Evolutionary conservation across 2,329 filamentous ascomycete species (phyloP), one percentile per base, ranked within the genome.

Genomic region (Ophioceras dolichostomum): DNA sequence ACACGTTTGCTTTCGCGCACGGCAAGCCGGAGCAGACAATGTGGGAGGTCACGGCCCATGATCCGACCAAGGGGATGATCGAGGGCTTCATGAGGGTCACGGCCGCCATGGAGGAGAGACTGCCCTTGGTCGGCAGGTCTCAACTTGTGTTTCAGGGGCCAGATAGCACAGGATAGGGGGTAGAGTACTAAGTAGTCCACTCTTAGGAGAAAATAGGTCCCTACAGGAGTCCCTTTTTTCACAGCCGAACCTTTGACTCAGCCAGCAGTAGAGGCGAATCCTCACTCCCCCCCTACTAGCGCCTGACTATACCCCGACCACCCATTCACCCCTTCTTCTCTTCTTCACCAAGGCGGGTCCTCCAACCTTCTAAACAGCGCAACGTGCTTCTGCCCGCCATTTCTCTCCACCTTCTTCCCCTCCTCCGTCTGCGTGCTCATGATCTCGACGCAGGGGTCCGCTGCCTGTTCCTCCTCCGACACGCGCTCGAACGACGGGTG

Each of bases 321-420:
- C n/a, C n/a, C n/a, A n/a, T n/a, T n/a, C n/a, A n/a, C 16, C 16
- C 30, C 30, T 4, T 4, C 14, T 18, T 18, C 34, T 13, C 24
- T 18, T 20, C 16, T 10, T 36, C 26, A 37, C 86, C 86, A 94
- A 14, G 73, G 68, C 7, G 86, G 87, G 62, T 94, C 81, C 52
- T 83, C 78, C 43, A 80, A 61, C 44, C 91, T 76, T 52, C 82
- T 73, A 57, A 91, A 98, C 35, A 94, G 74, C 29, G 87, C 89
- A 34, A 96, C 81, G 60, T 83, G 94, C 61, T 96, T 98, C 53
- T 77, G 74, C 0, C 91, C 91, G 30, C 83, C 76, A 60, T 96
- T 94, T 54, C 91, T 75, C 49, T 79, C 76, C 12, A 98, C 91
- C 64, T 98, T 98, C 67, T 94, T 95, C 24, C 88, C 86, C 64